Evolutionary conservation across 371 early-diverging fungal genomes (phyloP).

Genomic region (Syncephalastrum sp.): DNA sequence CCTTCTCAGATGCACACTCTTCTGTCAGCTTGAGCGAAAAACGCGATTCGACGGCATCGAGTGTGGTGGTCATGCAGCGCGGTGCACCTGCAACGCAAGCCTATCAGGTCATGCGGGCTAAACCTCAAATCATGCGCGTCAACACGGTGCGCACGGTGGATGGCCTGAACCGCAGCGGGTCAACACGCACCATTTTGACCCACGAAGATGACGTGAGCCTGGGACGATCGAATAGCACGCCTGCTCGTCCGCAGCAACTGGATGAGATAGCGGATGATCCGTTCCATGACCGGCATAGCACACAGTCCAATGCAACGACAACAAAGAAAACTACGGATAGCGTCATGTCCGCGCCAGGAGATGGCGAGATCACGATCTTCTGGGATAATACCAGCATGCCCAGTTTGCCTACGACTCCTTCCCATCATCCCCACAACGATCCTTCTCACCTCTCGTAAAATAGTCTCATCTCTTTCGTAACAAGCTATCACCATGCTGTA

Average conservation of each 20-base stretch:
- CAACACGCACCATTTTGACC: constrained; percentile 27
- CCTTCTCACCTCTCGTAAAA: no score
- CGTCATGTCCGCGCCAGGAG: constrained; percentile 37
- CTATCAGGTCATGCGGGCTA: constrained; percentile 40
- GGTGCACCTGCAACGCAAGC: constrained; percentile 28
- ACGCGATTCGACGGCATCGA: constrained; percentile 17
- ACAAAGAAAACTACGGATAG: constrained; percentile 26
- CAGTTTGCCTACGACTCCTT: no score
- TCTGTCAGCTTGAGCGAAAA: no score
- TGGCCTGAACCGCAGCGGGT: constrained; percentile 30
- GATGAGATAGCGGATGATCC: constrained; percentile 23
- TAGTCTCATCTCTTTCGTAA: no score
- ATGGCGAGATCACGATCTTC: constrained; percentile 53
- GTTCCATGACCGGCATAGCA: constrained; percentile 37
- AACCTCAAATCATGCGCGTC: constrained; percentile 47
- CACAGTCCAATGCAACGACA: constrained; percentile 8
- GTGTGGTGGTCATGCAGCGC: constrained; percentile 26
- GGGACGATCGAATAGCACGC: constrained; percentile 15
- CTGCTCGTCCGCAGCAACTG: constrained; percentile 3
- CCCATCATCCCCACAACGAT: no score
- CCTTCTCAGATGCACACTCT: constrained; percentile 12
- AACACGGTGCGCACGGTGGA: constrained; percentile 34
- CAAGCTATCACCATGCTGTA: no score
- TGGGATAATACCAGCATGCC: constrained; percentile 24
- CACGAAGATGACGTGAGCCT: constrained; percentile 7